These are phyloP conservation scores for Fusarium sp. DNA, from an alignment of 2,329 filamentous ascomycete species.

Conservation along the genomic window DNA sequence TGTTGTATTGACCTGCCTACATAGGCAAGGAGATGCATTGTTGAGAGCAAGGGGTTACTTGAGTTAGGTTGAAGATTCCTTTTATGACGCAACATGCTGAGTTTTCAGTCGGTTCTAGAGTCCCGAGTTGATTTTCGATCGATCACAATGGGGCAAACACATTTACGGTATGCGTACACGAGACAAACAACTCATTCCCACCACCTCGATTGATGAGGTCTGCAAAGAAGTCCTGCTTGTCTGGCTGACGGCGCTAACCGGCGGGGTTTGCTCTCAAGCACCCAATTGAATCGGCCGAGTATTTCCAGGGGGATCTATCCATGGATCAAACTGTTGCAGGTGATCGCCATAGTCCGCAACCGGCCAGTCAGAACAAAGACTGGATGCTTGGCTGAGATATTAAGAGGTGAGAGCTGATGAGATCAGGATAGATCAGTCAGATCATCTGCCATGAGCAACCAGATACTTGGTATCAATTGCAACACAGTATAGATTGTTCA, in stretches of 20 bases:
- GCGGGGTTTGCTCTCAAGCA: constrained; percentile 23
- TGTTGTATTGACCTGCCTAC: constrained; percentile 13
- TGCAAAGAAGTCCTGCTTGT: constrained; percentile 8
- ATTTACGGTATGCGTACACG: constrained; percentile 1
- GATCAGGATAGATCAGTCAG: constrained; percentile 20
- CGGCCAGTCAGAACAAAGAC: constrained; percentile 35
- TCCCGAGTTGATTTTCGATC: constrained; percentile 9
- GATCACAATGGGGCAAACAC: background rate
- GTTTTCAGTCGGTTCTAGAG: background rate
- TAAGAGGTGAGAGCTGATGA: constrained; percentile 28
- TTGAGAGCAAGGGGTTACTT: constrained; percentile 6
- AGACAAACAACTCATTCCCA: constrained; percentile 2
- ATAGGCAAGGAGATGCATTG: constrained; percentile 18
- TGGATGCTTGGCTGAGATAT: constrained; percentile 22
- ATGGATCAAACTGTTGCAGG: constrained; percentile 29
- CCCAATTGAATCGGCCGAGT: constrained; percentile 33
- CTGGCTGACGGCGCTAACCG: constrained; percentile 31
- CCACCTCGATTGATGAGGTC: background rate
- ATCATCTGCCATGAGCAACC: background rate
- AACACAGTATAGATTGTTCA: background rate
- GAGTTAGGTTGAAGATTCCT: background rate
- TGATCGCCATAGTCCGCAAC: constrained; percentile 38
- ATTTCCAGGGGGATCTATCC: constrained; percentile 18
- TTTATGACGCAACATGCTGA: constrained; percentile 10
- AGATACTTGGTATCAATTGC: constrained; percentile 15